Evolutionary conservation across 2,329 filamentous ascomycete species (phyloP).

Genomic region (Thermoascus crustaceus): DNA sequence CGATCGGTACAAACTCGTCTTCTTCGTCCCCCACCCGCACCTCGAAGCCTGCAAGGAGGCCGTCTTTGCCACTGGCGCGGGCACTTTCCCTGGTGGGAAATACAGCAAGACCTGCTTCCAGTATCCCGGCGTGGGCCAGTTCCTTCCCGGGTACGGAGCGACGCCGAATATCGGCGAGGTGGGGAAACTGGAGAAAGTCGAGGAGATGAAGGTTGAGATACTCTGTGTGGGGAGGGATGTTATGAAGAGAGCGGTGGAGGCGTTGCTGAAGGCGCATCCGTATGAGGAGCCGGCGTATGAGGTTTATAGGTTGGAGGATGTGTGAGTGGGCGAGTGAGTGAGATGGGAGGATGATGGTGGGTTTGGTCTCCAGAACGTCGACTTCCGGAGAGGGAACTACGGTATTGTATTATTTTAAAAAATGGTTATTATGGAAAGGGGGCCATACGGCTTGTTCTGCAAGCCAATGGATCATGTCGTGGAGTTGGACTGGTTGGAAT

Average conservation of each 20-base stretch:
- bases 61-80: slow-evolving; percentile 35
- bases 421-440: no score
- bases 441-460: no score
- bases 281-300: slow-evolving; percentile 40
- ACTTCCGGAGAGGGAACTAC: no score
- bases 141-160: slow-evolving; percentile 32
- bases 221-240: slow-evolving; percentile 33
- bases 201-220: slow-evolving; percentile 38
- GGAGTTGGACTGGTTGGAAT: no score
- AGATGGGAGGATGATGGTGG: not conserved
- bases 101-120: slow-evolving; percentile 36
- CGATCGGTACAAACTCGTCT: slow-evolving; percentile 36
- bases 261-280: slow-evolving; percentile 35
- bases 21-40: slow-evolving; percentile 34
- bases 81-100: slow-evolving; percentile 33
- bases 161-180: slow-evolving; percentile 34
- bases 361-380: not conserved
- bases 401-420: no score
- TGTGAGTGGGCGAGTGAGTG: slow-evolving; percentile 15
- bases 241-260: slow-evolving; percentile 33
- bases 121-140: slow-evolving; percentile 33
- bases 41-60: slow-evolving; percentile 35
- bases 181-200: slow-evolving; percentile 31
- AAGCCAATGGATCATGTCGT: no score
- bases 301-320: slow-evolving; percentile 37